Base-by-base conservation (phyloP, 352 stramenopile species). In the Phytophthora fragariae region DNA sequence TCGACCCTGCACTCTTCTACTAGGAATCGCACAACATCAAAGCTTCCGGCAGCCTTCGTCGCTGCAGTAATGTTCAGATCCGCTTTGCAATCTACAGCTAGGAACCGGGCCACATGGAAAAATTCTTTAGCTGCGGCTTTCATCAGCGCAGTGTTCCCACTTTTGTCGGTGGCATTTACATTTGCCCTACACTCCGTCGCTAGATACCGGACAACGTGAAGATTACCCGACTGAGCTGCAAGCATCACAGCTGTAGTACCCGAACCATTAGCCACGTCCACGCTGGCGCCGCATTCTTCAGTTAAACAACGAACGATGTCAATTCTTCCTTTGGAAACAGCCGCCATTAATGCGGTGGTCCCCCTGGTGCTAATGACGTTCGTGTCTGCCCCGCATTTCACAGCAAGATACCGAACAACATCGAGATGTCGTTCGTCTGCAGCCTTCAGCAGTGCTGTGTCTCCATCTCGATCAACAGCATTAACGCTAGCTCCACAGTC, bases 401-500 rank as follows among this genome's bases (percentile, higher is more conserved):
- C 57, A 3, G 37, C 37, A 14, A 65, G 29, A 21, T 53, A 55
- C 24, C n/a, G 57, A 14, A 65, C 39, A 24, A 65, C 44, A 1
- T 65, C 39, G 39, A 65, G 12, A 56, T 54, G 9, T 19, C 8
- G 17, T 3, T 50, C 27, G 17, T 17, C 3, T 39, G 56, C 56
- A 41, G 56, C 56, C 37, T 35, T 31, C 10, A 53, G 53, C 31
- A 62, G 19, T 21, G 56, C 56, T 33, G 31, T 52, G 5, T 35
- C 39, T 3, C 15, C 37, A 1, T 39, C 12, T n/a, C 41, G 15
- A n/a, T 47, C 14, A 47, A n/a, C 39, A n/a, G 39, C 52, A 39
- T 41, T 39, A 0, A 57, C 52, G 24, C 24, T n/a, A 11, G 52
- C 52, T n/a, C 14, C 2, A 24, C 52, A 21, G 12, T 58, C 31